A percentile compares a stretch with the other conserved stretches of the same genome.
Conservation (phyloP, 2,329 filamentous ascomycete genomes). For the Phaeosphaeriaceae sp. region DNA sequence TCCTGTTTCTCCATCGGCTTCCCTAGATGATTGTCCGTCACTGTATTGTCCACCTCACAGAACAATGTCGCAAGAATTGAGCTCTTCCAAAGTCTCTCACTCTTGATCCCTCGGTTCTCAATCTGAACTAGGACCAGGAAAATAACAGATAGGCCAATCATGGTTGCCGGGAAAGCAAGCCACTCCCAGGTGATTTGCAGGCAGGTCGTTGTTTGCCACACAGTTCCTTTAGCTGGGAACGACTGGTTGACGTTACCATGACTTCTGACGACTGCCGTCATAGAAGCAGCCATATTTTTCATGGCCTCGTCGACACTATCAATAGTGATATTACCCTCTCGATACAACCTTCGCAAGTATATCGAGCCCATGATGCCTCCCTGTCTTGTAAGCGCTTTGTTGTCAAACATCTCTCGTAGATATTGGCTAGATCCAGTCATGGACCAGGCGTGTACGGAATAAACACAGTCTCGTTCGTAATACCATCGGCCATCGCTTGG, state of each 20-base stretch:
- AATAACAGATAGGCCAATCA: constrained; percentile 7
- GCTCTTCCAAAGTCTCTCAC: constrained; percentile 14
- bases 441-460: too few species aligned
- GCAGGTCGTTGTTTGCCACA: constrained; percentile 13
- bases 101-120: constrained; percentile 12
- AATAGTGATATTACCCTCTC: constrained; percentile 2
- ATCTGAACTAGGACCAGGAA: constrained; percentile 12
- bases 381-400: background rate
- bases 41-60: constrained; percentile 8
- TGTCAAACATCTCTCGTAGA: background rate
- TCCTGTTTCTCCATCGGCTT: background rate
- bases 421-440: too few species aligned
- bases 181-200: constrained; percentile 9
- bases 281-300: constrained; percentile 1
- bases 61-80: constrained; percentile 14
- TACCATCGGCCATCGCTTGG: background rate
- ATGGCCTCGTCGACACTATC: constrained; percentile 5
- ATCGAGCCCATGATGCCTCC: background rate
- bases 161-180: constrained; percentile 3
- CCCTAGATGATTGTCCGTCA: background rate
- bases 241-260: background rate
- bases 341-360: constrained; percentile 1
- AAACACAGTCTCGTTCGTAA: background rate
- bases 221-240: background rate
- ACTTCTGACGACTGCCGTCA: constrained; percentile 8